These are phyloP conservation scores for Epichloe aotearoae DNA, from an alignment of 2,329 filamentous ascomycete species.

Conservation along the genomic window DNA sequence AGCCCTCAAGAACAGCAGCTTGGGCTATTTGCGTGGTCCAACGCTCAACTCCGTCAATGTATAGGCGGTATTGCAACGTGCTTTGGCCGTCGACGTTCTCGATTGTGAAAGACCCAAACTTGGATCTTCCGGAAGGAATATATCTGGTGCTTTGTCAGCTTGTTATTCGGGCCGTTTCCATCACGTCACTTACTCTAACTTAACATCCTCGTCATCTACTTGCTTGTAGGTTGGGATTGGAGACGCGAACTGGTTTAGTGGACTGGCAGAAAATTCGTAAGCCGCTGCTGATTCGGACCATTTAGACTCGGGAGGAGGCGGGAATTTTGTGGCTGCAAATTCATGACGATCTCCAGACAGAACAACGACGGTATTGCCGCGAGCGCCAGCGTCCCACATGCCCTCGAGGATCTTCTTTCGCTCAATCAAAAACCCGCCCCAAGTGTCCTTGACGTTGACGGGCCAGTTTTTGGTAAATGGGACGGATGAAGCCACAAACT, in stretches of 20 bases:
- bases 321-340: constrained; percentile 79
- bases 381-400: constrained; percentile 77
- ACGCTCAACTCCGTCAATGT: constrained; percentile 63
- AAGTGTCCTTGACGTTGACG: constrained; percentile 77
- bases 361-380: constrained; percentile 65
- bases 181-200: constrained; percentile 56
- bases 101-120: constrained; percentile 66
- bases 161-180: not conserved
- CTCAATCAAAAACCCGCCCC: constrained; percentile 83
- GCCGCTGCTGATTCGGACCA: constrained; percentile 55
- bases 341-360: constrained; percentile 93
- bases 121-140: constrained; percentile 72
- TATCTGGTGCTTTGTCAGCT: constrained; percentile 36
- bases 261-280: constrained; percentile 85
- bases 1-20: constrained; percentile 18
- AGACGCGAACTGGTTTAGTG: constrained; percentile 86
- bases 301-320: constrained; percentile 42
- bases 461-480: constrained; percentile 98
- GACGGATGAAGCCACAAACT: constrained; percentile 78
- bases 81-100: constrained; percentile 52
- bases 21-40: constrained; percentile 55
- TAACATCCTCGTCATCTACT: constrained; percentile 66
- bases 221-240: constrained; percentile 76
- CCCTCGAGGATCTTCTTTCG: constrained; percentile 68
- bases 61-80: constrained; percentile 67